These are phyloP conservation scores for Aurifilum marmelostoma DNA, from an alignment of 2,329 filamentous ascomycete genomes.

Conservation along the genomic window DNA sequence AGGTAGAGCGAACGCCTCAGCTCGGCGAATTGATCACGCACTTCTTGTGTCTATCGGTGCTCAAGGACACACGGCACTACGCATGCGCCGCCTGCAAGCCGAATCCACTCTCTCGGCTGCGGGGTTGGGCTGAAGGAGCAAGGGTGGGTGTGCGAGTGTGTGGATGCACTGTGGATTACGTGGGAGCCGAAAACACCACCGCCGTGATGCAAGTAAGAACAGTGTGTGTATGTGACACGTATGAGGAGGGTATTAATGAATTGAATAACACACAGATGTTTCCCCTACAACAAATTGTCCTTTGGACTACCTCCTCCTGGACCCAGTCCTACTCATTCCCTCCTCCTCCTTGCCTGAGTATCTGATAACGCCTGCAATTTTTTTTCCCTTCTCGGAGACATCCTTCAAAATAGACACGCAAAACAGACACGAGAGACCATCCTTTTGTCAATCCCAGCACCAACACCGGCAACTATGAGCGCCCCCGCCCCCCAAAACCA, in stretches of 20 bases:
- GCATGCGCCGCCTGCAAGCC: not conserved
- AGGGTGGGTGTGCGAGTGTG: no score
- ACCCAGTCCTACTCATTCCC: not conserved
- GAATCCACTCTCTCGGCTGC: not conserved
- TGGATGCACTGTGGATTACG: not conserved
- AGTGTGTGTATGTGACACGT: no score
- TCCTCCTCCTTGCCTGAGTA: not conserved
- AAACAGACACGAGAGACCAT: not conserved
- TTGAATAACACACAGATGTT: not conserved
- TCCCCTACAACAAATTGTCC: not conserved
- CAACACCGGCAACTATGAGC: not conserved
- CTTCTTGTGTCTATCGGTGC: no score
- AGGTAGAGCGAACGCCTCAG: not conserved
- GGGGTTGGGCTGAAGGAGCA: not conserved
- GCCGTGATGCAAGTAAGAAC: not conserved
- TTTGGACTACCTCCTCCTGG: not conserved
- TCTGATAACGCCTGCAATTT: constrained; percentile 1
- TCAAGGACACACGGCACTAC: not conserved
- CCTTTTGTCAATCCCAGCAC: not conserved
- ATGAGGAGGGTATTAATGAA: not conserved
- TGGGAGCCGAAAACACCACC: not conserved
- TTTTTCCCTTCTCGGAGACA: not conserved
- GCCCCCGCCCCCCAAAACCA: no score
- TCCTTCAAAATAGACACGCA: not conserved
- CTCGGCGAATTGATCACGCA: not conserved